Evolutionary conservation across 1,284 basidiomycete species (phyloP), one percentile per base, ranked within the genome.

Genomic region (Pyrrhoderma lamaoense): DNA sequence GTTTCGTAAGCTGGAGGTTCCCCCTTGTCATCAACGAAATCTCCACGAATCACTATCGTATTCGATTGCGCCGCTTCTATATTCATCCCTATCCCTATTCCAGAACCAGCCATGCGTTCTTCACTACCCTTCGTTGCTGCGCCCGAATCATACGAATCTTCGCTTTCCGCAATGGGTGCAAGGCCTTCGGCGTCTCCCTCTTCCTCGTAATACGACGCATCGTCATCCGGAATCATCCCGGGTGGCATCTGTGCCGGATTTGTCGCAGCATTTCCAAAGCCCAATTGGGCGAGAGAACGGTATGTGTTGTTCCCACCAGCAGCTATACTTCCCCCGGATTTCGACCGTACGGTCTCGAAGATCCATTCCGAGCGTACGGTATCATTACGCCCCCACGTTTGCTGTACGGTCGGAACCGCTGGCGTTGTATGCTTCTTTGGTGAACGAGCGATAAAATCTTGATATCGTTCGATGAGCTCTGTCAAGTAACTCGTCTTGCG

Each of bases 401-500:
- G 70, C 58, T 79, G 76, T 39, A 9, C 37, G 3, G 3, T 51
- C 16, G 14, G 55, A 23, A 23, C 21, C 3, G 45, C 42, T 2
- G 25, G 25, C 13, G 45, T 36, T 27, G 39, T 14, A 23, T 37
- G 45, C 58, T 81, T 82, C 37, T 70, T 70, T 9, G 83, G 82
- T 8, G 77, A 74, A 23, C 76, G 75, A 7, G 72, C 64, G 2
- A 80, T 76, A 61, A 77, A 82, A 45, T 89, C 84, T 57, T 89
- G 81, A 64, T 89, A 77, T 16, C 93, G 78, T 60, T 98, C 94
- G 60, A 98, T 95, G 44, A 99, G 75, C 64, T 98, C 95, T 0
- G 93, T 96, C 55, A 98, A 73, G 62, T 95, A 96, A 60, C 70
- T 89, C 3, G 93, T 88, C 74, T 95, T 96, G 72, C 93, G 93